Evolutionary conservation across 495 filamentous ascomycete species (phyloP), one percentile per base, ranked within the genome.

Genomic region (Trichocladium uniseriatum): DNA sequence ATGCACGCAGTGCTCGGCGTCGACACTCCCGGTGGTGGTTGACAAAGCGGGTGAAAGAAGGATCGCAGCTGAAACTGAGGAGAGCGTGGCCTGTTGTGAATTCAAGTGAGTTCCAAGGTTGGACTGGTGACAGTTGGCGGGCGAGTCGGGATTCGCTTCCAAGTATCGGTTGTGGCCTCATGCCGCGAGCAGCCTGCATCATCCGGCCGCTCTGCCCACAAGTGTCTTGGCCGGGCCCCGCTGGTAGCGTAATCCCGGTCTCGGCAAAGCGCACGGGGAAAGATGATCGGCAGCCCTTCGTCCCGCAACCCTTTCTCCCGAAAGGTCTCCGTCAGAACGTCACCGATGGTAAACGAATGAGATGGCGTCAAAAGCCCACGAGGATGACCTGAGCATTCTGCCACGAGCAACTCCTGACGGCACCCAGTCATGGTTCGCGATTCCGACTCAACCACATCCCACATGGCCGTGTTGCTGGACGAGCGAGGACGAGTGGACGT

Each of bases 341-440:
- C 15, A 18, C 40, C 46, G 15, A 35, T 6, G 38, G 43, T 49
- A 57, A 66, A 62, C 71, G 69, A 74, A 74, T 74, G 51, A 58
- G 61, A 68, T 52, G 51, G 43, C 62, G 56, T 59, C 43, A 57
- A 61, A 36, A 48, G 55, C 43, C 67, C 71, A 72, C 69, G 71
- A 61, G 69, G 43, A 52, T 53, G 45, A 53, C 44, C 49, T 48
- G 43, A 24, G 51, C 44, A 49, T 43, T 44, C 20, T 35, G 50
- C 31, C 44, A 44, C 53, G 44, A 21, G 35, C 10, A 29, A 11
- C 1, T 28, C 21, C 3, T 11, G 15, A 20, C 10, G 37, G 10
- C 24, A 32, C 22, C 19, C 32, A 43, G 18, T 7, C 31, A 13
- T 42, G 34, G 18, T 29, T 10, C 15, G 16, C 1, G 35, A 32